Percentiles rank a stretch among this genome's conserved stretches.
phyloP scores from a whole-genome alignment of 2,329 filamentous ascomycete species.

The Trichoderma oligosporum region DNA sequence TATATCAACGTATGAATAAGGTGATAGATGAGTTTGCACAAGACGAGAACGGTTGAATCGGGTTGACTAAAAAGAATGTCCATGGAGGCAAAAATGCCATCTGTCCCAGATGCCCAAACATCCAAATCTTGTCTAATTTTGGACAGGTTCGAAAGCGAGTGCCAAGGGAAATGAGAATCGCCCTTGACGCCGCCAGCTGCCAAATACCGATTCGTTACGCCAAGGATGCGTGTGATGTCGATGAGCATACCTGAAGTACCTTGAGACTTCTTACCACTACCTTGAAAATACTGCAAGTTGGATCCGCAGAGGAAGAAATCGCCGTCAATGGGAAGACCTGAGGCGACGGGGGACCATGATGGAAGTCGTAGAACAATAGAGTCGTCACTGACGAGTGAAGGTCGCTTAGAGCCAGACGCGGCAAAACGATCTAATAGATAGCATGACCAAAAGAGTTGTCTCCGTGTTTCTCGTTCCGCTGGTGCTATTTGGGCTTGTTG shows the following conservation, averaged over 20 bases:
- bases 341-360: conserved; percentile 63
- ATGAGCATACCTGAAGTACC: conserved; percentile 78
- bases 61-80: conserved; percentile 71
- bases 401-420: conserved; percentile 75
- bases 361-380: conserved; percentile 72
- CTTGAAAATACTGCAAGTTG: conserved; percentile 70
- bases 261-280: conserved; percentile 65
- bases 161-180: conserved; percentile 89
- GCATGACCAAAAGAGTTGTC: conserved; percentile 84
- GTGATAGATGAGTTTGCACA: conserved; percentile 85
- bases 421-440: conserved; percentile 84
- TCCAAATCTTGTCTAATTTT: conserved; percentile 83
- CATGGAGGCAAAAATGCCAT: conserved; percentile 73
- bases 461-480: conserved; percentile 69
- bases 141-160: conserved; percentile 77
- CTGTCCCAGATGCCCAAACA: conserved; percentile 77
- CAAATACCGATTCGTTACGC: conserved; percentile 78
- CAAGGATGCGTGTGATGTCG: conserved; percentile 77
- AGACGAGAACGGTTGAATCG: conserved; percentile 72
- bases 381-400: conserved; percentile 75
- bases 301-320: conserved; percentile 77
- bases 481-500: conserved; percentile 57
- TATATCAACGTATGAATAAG: conserved; percentile 84
- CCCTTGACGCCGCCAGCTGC: conserved; percentile 83
- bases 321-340: conserved; percentile 63